Evolutionary conservation across 2,329 filamentous ascomycete species (phyloP).

Genomic region (Claviceps monticola): DNA sequence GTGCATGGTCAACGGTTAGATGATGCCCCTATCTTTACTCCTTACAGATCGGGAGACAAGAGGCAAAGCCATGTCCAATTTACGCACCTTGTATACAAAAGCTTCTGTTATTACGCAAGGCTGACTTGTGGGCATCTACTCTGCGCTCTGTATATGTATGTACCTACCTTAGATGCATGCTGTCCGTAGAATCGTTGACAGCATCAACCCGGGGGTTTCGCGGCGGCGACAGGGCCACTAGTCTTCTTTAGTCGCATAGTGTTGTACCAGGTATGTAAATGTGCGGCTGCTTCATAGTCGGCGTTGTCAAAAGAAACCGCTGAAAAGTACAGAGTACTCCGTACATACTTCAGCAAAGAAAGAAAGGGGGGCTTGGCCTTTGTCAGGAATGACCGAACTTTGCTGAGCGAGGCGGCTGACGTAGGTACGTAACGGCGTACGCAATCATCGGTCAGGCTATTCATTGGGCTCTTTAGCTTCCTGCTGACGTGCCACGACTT

Average conservation of each 20-base stretch:
- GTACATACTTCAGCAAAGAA: neutral
- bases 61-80: too few relatives aligned
- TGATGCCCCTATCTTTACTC: too few relatives aligned
- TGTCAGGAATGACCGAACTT: neutral
- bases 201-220: neutral
- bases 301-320: neutral
- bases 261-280: neutral
- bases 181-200: neutral
- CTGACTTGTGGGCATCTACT: too few relatives aligned
- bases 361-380: neutral
- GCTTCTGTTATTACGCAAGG: too few relatives aligned
- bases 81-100: too few relatives aligned
- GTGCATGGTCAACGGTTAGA: too few relatives aligned
- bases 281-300: neutral
- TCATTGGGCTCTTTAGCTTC: neutral
- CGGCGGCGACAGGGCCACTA: neutral
- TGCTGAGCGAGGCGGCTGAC: neutral
- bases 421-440: slow-evolving; percentile 2
- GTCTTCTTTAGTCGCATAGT: neutral
- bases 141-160: neutral
- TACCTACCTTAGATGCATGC: too few relatives aligned
- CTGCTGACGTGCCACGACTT: neutral
- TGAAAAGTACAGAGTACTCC: neutral
- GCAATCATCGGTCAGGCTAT: neutral
- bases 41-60: too few relatives aligned